Evolutionary conservation across 306 rosid genomes (phyloP).

Genomic region (Lathyrus aphaca): DNA sequence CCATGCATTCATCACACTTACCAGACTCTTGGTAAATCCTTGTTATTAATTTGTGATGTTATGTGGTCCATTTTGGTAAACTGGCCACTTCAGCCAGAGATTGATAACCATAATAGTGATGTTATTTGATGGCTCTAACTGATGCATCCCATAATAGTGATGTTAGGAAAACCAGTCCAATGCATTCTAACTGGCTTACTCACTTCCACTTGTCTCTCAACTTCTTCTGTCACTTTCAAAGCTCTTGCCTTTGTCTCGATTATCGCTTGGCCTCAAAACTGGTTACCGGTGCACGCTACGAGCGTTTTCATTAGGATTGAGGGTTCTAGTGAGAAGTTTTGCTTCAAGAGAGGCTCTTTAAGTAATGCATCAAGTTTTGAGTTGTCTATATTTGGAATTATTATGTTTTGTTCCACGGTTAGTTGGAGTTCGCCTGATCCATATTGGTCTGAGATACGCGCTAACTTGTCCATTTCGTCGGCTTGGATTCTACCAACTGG

Average conservation of each 20-base stretch:
- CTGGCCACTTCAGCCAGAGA: constrained; percentile 5
- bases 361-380: constrained; percentile 64
- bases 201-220: constrained; percentile 70
- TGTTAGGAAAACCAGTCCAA: constrained; percentile 96
- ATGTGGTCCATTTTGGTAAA: constrained; percentile 22
- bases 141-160: too few relatives aligned
- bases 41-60: not conserved
- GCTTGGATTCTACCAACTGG: constrained; percentile 95
- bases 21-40: constrained; percentile 3
- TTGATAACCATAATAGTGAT: constrained; percentile 12
- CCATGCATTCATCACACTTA: not conserved
- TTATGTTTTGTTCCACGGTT: constrained; percentile 91
- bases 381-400: constrained; percentile 74
- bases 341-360: constrained; percentile 61
- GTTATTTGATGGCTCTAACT: not conserved
- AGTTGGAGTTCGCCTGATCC: constrained; percentile 84
- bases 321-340: constrained; percentile 70
- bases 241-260: constrained; percentile 95
- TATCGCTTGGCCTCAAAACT: constrained; percentile 93
- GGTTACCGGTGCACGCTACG: constrained; percentile 96
- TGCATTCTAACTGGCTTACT: constrained; percentile 84
- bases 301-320: constrained; percentile 77
- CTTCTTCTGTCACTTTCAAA: constrained; percentile 82
- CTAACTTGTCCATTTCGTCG: constrained; percentile 86
- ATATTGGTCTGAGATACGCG: constrained; percentile 68